Percentiles rank a stretch among this genome's conserved stretches.
phyloP scores from a whole-genome alignment of 805 yeast genomes.

The Blastobotrys parvus region DNA sequence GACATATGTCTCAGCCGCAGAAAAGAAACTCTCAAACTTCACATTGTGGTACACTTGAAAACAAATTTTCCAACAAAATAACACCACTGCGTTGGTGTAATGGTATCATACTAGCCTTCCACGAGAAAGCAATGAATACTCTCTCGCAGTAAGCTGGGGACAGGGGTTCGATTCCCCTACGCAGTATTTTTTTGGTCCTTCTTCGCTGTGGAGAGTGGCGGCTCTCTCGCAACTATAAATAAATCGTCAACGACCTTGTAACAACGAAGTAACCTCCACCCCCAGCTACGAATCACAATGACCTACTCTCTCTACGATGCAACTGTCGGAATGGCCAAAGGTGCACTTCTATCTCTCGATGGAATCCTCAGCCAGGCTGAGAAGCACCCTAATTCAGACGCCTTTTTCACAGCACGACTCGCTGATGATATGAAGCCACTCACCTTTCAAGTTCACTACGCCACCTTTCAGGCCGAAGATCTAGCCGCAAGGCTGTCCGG shows the following conservation, averaged over 20 bases:
- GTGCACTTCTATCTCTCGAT: not conserved
- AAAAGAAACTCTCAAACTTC: no score
- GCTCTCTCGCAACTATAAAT: no score
- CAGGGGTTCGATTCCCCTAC: constrained; percentile 92
- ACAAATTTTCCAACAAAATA: no score
- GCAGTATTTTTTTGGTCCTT: constrained; percentile 35
- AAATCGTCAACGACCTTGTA: no score
- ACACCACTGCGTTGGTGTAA: constrained; percentile 75
- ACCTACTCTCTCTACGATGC: not conserved
- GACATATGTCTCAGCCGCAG: no score
- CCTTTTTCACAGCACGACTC: not conserved
- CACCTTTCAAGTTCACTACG: not conserved
- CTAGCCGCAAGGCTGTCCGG: not conserved
- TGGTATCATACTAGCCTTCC: constrained; percentile 92
- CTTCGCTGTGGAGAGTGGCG: not conserved
- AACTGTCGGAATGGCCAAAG: not conserved
- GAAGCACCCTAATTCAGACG: not conserved
- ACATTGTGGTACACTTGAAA: no score
- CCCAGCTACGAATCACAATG: no score
- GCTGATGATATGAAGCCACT: not conserved
- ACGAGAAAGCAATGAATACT: no score
- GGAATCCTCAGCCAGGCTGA: not conserved
- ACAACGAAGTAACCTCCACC: no score
- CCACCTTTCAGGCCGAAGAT: not conserved
- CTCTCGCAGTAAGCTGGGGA: no score